Conservation (phyloP, 345 rosid genomes). For the Ceriops decandra region DNA sequence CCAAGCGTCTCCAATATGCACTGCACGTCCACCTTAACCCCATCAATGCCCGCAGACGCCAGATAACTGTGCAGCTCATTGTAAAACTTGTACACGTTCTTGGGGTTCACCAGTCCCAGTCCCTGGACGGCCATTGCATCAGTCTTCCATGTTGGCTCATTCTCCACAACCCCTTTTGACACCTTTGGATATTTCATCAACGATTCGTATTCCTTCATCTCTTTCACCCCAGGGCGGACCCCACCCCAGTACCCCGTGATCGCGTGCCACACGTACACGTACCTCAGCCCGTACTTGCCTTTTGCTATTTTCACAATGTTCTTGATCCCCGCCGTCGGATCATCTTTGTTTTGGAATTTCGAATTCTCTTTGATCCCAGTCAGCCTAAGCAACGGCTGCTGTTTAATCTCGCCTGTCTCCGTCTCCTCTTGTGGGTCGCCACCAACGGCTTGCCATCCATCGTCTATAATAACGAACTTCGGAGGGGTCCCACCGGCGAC, state of each 20-base stretch:
- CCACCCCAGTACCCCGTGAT: conserved; percentile 98
- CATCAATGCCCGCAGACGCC: conserved; percentile 78
- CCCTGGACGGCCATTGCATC: conserved; percentile 71
- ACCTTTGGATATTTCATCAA: conserved; percentile 62
- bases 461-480: conserved; percentile 85
- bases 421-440: conserved; percentile 27
- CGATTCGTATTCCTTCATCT: conserved; percentile 64
- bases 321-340: conserved; percentile 64
- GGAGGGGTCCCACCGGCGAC: conserved; percentile 75
- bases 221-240: conserved; percentile 67
- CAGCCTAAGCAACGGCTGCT: conserved; percentile 47
- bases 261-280: conserved; percentile 95
- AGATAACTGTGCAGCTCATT: conserved; percentile 76
- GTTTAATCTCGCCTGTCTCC: conserved; percentile 23
- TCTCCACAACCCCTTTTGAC: conserved; percentile 65
- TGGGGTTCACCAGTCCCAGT: conserved; percentile 74
- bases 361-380: conserved; percentile 74
- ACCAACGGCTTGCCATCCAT: conserved; percentile 94
- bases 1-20: conserved; percentile 89
- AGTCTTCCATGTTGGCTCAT: conserved; percentile 81
- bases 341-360: conserved; percentile 65
- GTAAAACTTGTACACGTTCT: conserved; percentile 64
- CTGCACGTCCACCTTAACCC: conserved; percentile 91
- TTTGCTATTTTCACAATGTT: conserved; percentile 64
- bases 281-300: conserved; percentile 60